Evolutionary conservation across 2,329 filamentous ascomycete species (phyloP).

Genomic region (Stromatinia cepivora): DNA sequence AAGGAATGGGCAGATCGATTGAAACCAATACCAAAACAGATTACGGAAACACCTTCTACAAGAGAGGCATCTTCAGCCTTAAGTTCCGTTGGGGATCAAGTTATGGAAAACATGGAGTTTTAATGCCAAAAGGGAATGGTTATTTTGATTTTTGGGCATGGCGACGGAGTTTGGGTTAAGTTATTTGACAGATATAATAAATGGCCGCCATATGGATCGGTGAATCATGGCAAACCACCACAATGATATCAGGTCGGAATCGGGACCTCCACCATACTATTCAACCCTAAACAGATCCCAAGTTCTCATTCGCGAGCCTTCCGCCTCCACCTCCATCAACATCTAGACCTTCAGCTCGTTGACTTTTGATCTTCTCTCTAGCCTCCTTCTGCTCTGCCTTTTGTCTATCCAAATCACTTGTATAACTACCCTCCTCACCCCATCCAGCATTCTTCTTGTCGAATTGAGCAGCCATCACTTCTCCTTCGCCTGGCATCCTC

Average conservation of each 20-base stretch:
- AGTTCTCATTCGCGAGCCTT: constrained; percentile 37
- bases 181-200: constrained; percentile 28
- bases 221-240: constrained; percentile 19
- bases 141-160: constrained; percentile 31
- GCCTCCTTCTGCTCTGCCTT: constrained; percentile 40
- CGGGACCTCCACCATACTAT: not conserved
- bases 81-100: constrained; percentile 40
- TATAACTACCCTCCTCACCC: constrained; percentile 39
- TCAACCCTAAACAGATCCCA: constrained; percentile 32
- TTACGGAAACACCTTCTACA: constrained; percentile 29
- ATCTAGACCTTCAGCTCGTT: constrained; percentile 33
- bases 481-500: constrained; percentile 37
- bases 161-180: constrained; percentile 37
- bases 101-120: constrained; percentile 40
- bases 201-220: constrained; percentile 12
- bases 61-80: constrained; percentile 39
- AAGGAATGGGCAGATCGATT: constrained; percentile 60
- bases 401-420: constrained; percentile 38
- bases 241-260: not conserved
- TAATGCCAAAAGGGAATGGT: constrained; percentile 22
- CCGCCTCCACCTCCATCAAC: constrained; percentile 39
- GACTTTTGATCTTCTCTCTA: constrained; percentile 36
- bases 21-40: constrained; percentile 29
- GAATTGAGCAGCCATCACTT: constrained; percentile 39
- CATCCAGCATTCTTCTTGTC: constrained; percentile 40